Evolutionary conservation across 2,329 filamentous ascomycete species (phyloP).

Genomic region (Penicillium sumatraense): DNA sequence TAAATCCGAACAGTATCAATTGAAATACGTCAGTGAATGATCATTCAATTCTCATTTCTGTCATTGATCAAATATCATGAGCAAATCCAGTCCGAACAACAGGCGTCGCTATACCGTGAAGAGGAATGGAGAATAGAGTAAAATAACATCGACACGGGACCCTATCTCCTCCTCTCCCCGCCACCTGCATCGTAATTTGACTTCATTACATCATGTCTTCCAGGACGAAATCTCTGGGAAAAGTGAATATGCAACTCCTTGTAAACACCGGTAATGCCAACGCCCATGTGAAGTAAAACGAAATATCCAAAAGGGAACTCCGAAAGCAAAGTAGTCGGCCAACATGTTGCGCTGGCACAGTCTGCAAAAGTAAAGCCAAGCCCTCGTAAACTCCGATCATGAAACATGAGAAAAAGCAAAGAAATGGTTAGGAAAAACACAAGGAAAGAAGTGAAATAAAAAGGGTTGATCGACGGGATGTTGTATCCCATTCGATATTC

Average conservation of each 20-base stretch:
- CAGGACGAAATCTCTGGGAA: conserved; percentile 20
- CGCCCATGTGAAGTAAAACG: conserved; percentile 16
- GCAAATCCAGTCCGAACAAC: conserved; percentile 22
- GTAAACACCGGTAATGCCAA: conserved; percentile 30
- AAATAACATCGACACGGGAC: neutral
- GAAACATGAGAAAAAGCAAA: conserved; percentile 18
- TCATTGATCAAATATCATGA: conserved; percentile 28
- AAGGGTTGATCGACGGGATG: neutral
- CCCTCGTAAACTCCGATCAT: conserved; percentile 27
- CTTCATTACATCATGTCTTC: conserved; percentile 27
- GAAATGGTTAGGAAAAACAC: conserved; percentile 14
- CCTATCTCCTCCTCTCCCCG: conserved; percentile 7
- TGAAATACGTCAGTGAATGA: conserved; percentile 11
- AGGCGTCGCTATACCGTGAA: conserved; percentile 24
- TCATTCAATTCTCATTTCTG: conserved; percentile 32
- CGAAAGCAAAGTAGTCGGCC: conserved; percentile 13
- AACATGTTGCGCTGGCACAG: conserved; percentile 10
- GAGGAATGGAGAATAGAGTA: conserved; percentile 10
- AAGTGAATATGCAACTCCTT: conserved; percentile 18
- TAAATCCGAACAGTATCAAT: no score
- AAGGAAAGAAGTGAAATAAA: conserved; percentile 14
- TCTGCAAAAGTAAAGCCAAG: conserved; percentile 14
- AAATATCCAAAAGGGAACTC: conserved; percentile 12
- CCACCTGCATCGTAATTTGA: conserved; percentile 25
- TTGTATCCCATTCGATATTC: conserved; percentile 15